Base-by-base conservation (phyloP, 495 filamentous ascomycete genomes). In the Pseudoneurospora amorphoporcata region DNA sequence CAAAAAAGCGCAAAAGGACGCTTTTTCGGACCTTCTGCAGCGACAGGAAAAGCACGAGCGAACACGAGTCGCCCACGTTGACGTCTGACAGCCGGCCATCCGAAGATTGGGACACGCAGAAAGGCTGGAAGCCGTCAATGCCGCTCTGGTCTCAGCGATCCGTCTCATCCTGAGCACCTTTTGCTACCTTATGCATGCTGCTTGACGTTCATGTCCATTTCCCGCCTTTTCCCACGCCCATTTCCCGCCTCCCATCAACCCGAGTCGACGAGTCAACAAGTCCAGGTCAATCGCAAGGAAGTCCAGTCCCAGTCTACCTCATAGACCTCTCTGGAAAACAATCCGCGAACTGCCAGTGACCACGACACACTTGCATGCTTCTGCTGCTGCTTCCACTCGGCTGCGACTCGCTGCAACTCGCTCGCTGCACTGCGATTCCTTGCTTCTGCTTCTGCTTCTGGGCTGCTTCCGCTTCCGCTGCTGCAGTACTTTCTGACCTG, bases 351-450 rank as follows among this genome's bases (percentile, higher is more conserved):
- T 65, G 17, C 43, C 70, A 68, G 71, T 70, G 73, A 72, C 73
- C 72, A 74, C 75, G 74, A 79, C 78, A 76, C 73, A 72, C 71
- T 68, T 79, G 78, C 79, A 79, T 78, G 74, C 75, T 78, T 74
- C 77, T 71, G 70, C 68, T 74, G 72, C 73, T 72, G 43, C 75
- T 71, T 32, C 53, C 53, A 61, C 53, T 61, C 53, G 53, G 53
- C 53, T 61, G 53, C 53, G 23, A 61, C 53, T 65, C 53, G 14
- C 53, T 61, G 53, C 53, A 61, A 32, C 53, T 61, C 53, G 53
- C 23, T 23, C 23, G 23, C 53, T 65, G 53, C 53, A 6, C 53
- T 65, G 12, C 53, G 29, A 65, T 35, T 65, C 53, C 53, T 32
- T 65, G 53, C 53, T 65, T 65, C 53, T 65, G 53, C 41, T 42